Evolutionary conservation across 2,329 filamentous ascomycete genomes (phyloP), one percentile per base, ranked within the genome.

Genomic region (Talaromyces sp.): DNA sequence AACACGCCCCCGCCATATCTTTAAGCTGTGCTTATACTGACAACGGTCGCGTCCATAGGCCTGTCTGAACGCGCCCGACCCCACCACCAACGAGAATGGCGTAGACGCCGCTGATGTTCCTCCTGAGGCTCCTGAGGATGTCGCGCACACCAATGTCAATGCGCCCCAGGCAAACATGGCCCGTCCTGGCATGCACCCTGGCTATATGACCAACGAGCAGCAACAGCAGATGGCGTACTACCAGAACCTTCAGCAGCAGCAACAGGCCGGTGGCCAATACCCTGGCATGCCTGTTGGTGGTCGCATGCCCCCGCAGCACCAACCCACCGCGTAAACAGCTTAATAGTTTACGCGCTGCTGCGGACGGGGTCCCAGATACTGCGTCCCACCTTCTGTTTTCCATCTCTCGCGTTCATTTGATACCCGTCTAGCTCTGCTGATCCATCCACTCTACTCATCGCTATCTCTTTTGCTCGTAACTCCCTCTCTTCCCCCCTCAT

Each of bases 51-150:
- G 47, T 47, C 14, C 22, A 35, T 43, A 97, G 93, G 92, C 94
- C 47, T 99, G 94, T 72, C 78, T 99, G 56, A 99, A 99, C 74
- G 94, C 94, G 17, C 94, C 94, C 37, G 94, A 99, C 74, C 92
- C 93, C 20, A 84, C 86, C 30, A 89, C 89, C 68, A 86, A 86
- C 67, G 90, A 96, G 70, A 91, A 91, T 65, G 89, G 89, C 47
- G 87, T 90, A 57, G 88, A 92, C 60, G 87, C 88, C 60, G 76
- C 80, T 58, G 88, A 89, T 63, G 85, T 88, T 60, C 69, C 73
- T 6, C 88, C 91, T 67, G 91, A 97, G 62, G 95, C 93, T 1
- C 92, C 93, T 49, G 94, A 97, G 75, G 94, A 97, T 73, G 86
- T 91, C 55, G 77, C 86, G 59, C 86, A 89, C 67, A 84, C 83